Base-by-base conservation (phyloP, 73 alveolate genomes). In the Symbiodinium natans region DNA sequence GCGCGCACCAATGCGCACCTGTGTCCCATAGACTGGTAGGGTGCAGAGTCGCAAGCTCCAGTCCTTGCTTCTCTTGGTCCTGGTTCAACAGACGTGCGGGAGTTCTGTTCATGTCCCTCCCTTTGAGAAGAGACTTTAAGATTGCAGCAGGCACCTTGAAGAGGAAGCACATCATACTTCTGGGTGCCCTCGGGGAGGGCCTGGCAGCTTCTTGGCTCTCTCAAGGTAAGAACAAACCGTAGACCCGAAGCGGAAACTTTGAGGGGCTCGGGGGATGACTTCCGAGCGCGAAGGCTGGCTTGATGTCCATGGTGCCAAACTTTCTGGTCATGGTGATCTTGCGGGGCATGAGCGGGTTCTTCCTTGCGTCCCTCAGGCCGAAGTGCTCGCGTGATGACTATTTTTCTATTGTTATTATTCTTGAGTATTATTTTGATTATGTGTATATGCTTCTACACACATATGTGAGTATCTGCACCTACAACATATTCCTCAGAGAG, bases 341-440 rank as follows among this genome's bases (percentile, higher is more conserved):
- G 33, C 75, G 97, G n/a, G 97, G 97, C 41, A 41, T 90, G 88
- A 90, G 97, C 34, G 97, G 97, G 15, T 71, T 90, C 97, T 90
- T 73, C 88, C 39, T 90, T 48, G 97, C 97, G 39, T 90, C 97
- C 88, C 77, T 90, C 48, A 90, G 97, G 94, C 94, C 17, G 13
- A 41, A 25, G 4, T 80, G 34, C 39, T 41, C 11, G 31, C 23
- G 19, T 34, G 63, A 19, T 80, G 88, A 8, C 19, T 33, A 15
- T 5, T 29, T 34, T 15, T 4, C 36, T 80, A 46, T 46, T 6
- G 59, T 6, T 46, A 46, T n/a, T 46, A 46, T 46, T 46, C 59
- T 46, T 9, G 59, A 9, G 13, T 46, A 46, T 46, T 46, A 46
- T 46, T 6, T n/a, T n/a, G n/a, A n/a, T n/a, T n/a, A n/a, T n/a